A percentile compares a stretch with the other conserved stretches of the same genome.
These are phyloP conservation scores for Rhazya stricta DNA, from an alignment of 257 asterid species.

Conservation along the genomic window DNA sequence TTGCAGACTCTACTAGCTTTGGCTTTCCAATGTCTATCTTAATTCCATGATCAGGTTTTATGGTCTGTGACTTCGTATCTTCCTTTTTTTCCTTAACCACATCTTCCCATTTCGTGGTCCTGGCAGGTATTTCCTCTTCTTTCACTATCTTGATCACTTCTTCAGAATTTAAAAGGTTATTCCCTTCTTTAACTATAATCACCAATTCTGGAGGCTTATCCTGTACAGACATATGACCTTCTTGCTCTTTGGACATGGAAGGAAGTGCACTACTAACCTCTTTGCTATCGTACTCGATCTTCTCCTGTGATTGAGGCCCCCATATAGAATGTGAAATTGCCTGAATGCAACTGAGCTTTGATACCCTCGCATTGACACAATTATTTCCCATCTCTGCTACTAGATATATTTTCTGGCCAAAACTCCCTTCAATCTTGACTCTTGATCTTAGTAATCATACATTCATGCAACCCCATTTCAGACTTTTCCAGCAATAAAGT, in stretches of 20 bases:
- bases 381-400: slow-evolving; percentile 21
- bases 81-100: slow-evolving; percentile 14
- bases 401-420: background rate
- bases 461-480: slow-evolving; percentile 2
- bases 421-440: background rate
- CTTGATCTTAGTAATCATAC: slow-evolving; percentile 7
- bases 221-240: slow-evolving; percentile 21
- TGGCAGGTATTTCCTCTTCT: slow-evolving; percentile 21
- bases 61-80: background rate
- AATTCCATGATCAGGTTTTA: background rate
- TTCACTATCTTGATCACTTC: slow-evolving; percentile 22
- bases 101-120: slow-evolving; percentile 24
- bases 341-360: slow-evolving; percentile 27
- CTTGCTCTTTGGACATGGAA: slow-evolving; percentile 15
- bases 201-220: slow-evolving; percentile 35
- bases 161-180: slow-evolving; percentile 9
- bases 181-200: slow-evolving; percentile 23
- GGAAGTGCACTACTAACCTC: slow-evolving; percentile 3
- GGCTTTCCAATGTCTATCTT: background rate
- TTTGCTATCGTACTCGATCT: slow-evolving; percentile 14
- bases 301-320: slow-evolving; percentile 14
- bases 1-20: slow-evolving; percentile 5
- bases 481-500: background rate
- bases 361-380: slow-evolving; percentile 20
- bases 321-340: slow-evolving; percentile 19